Base-by-base conservation (phyloP, 129 eudicot genomes). In the Escallonia rubra region DNA sequence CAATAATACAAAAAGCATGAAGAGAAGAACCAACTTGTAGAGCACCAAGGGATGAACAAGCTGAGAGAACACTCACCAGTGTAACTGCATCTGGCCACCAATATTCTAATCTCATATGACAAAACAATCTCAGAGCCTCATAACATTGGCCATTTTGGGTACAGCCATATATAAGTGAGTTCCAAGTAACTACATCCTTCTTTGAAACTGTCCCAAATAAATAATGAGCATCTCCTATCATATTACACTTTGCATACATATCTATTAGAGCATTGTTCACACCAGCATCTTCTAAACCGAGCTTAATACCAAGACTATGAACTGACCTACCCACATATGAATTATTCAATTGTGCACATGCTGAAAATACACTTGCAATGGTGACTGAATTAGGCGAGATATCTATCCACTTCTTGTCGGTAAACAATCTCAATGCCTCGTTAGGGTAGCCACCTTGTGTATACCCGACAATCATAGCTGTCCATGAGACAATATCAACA, bases 121-220 rank as follows among this genome's bases (percentile, higher is more conserved):
- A 9, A 46, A 46, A 46, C 50, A 46, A 46, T 46, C 50, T 46
- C 10, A 46, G 50, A 46, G 50, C 10, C 44, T 88, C 85, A 42
- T 68, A 38, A 43, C 56, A 61, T 69, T 8, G 60, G 38, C 86
- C 87, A 46, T 61, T 85, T 74, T 83, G 83, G 14, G 76, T 70
- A 43, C 81, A 88, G 56, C 90, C 94, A 5, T 76, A 73, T n/a
- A 90, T 86, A 8, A 86, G 77, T 23, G 94, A 90, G 69, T 90
- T 90, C 94, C 94, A 90, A 10, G 94, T 67, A 38, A 74, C 63
- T 12, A 83, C 70, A 71, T 90, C 83, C 81, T 81, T 90, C n/a
- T 74, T 76, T 46, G 10, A 46, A 46, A 46, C 10, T 46, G 50
- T 69, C 56, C 79, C 79, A 34, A 90, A 86, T 12, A 90, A 46